Base-by-base conservation (phyloP, 2,329 filamentous ascomycete species). In the Falciphora oryzae region DNA sequence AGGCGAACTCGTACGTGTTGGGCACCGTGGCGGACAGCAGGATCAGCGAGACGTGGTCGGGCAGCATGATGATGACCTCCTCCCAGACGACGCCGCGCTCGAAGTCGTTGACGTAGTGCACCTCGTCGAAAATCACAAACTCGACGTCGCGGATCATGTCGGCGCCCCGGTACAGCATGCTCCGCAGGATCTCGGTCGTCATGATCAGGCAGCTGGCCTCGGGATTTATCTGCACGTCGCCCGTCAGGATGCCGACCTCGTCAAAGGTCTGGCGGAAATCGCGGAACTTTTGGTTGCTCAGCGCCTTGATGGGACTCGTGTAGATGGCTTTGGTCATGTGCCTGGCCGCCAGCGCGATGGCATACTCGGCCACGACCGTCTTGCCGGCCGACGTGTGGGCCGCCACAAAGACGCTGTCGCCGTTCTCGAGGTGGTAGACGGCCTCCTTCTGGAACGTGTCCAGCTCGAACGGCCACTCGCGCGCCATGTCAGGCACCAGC, bases 241-340 rank as follows among this genome's bases (percentile, higher is more conserved):
- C 95, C 0, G 95, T 99, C 68, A 99, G 78, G 68, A 99, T 98
- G 22, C 95, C 95, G 25, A 99, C 95, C 75, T 99, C 95, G 66
- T 96, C 93, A 71, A 99, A 99, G 0, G 86, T 88, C 65, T 88
- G 85, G 65, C 93, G 86, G 75, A 99, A 99, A 74, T 99, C 95
- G 68, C 95, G 87, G 77, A 98, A 99, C 75, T 99, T 99, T 74
- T 99, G 95, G 74, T 99, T 99, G 77, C 95, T 98, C 65, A 99
- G 80, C 2, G 95, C 95, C 75, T 99, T 99, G 80, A 99, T 99
- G 0, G 95, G 95, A 0, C 95, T 98, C 0, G 95, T 99, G 75
- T 99, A 99, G 68, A 99, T 99, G 28, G 95, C 94, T 75, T 99
- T 99, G 11, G 95, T 99, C 94, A 98, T 98, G 75, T 99, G 95